A percentile compares a stretch with the other conserved stretches of the same genome.
These are phyloP conservation scores for Corrigiola litoralis DNA, from an alignment of 179 eudicot species.

Conservation along the genomic window DNA sequence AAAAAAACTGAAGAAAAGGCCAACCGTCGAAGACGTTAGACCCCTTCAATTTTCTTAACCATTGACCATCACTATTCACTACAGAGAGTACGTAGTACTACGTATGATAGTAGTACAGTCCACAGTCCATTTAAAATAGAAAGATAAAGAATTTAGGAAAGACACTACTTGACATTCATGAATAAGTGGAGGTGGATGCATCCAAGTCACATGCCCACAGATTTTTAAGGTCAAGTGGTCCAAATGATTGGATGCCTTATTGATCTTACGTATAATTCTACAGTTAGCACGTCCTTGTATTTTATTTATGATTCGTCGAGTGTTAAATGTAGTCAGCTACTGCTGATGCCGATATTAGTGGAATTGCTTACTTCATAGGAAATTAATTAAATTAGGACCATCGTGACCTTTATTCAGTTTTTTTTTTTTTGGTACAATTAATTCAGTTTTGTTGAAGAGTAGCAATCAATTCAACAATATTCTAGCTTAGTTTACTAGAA, in stretches of 20 bases:
- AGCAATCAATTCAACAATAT: too few relatives aligned
- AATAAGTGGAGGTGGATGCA: slow-evolving; percentile 13
- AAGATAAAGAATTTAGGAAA: not conserved
- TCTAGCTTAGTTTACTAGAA: too few relatives aligned
- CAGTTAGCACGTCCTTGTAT: slow-evolving; percentile 1
- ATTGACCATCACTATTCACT: too few relatives aligned
- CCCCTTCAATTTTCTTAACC: too few relatives aligned
- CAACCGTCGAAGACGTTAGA: too few relatives aligned
- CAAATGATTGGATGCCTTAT: slow-evolving; percentile 1
- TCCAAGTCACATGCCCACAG: slow-evolving; percentile 19
- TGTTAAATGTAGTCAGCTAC: not conserved
- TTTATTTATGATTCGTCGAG: not conserved
- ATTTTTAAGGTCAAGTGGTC: slow-evolving; percentile 5
- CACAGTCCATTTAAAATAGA: too few relatives aligned
- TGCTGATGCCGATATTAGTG: slow-evolving; percentile 6
- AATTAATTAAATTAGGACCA: not conserved
- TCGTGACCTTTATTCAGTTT: not conserved
- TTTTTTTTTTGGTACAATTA: not conserved
- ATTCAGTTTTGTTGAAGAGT: too few relatives aligned
- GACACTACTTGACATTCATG: not conserved
- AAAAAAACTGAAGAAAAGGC: too few relatives aligned
- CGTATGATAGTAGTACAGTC: not conserved
- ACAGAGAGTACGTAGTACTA: not conserved
- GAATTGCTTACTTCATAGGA: not conserved
- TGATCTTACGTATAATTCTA: not conserved